Base-by-base conservation (phyloP, 192 early-diverging fungal species). In the Backusella circina region DNA sequence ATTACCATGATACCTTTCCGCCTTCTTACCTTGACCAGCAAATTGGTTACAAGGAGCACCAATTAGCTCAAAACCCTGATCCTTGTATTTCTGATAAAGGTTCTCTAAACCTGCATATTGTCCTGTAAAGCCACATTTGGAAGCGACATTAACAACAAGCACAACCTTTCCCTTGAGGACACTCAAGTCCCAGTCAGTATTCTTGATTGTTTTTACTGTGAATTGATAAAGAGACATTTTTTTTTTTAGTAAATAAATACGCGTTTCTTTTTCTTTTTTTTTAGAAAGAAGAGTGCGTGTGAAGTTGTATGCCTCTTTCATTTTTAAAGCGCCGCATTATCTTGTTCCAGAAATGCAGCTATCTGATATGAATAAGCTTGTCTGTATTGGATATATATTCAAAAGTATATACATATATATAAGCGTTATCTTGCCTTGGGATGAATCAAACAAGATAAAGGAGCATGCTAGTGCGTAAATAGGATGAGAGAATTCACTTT, bases 1-100 rank as follows among this genome's bases (percentile, higher is more conserved):
- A 4, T 54, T 13, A 26, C 8, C 30, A 44, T 10, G n/a, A 71
- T 54, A 61, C 32, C 8, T n/a, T n/a, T n/a, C n/a, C n/a, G n/a
- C n/a, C n/a, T n/a, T 54, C 37, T 30, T 77, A 77, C 76, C 76
- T 83, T 95, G 94, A 30, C 74, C 77, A 15, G 81, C 90, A 75
- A 97, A 97, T 88, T 95, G 91, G 86, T 98, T 97, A 76, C 90
- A 92, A 23, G 97, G 97, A 82, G 94, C 94, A n/a, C 95, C 96
- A 67, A 98, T 81, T 54, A 99, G 82, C 31, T 90, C 90, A 65
- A 99, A 88, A 13, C 94, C 96, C 54, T 86, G 72, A 54, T 88
- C 87, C 35, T 86, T 81, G 76, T 91, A 91, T 64, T 87, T 86
- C 51, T 92, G 74, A 82, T 93, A 86, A 67, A 95, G 81, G 65